Evolutionary conservation across 2,329 filamentous ascomycete species (phyloP), one percentile per base, ranked within the genome.

Genomic region (Fusarium chlamydosporum): DNA sequence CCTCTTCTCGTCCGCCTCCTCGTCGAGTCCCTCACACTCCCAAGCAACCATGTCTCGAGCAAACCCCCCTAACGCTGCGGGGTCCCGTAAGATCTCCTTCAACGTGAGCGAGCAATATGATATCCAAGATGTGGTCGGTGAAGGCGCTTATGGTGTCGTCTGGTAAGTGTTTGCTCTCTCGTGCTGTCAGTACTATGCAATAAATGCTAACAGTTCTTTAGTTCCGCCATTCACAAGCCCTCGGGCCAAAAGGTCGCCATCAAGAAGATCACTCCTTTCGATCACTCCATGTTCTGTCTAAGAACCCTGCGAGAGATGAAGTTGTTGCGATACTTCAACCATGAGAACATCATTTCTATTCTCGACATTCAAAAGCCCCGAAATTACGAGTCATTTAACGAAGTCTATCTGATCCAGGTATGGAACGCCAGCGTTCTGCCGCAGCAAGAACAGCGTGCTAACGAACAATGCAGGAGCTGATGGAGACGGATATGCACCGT

Each of bases 401-500:
- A 99, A 82, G 96, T 99, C 67, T 99, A 99, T 80, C 90, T 99
- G 74, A 98, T 99, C 74, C 96, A 98, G 86, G 94, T 97, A 84
- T 59, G 84, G 70, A 27, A 50, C 20, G 8, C 55, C 52, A 35
- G 31, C 47, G 26, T 50, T 31, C n/a, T 33, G 42, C 45, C 42
- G 42, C 52, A 51, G 56, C 20, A n/a, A 34, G 38, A 33, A 45
- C 13, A 34, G 53, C 34, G 45, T 35, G 40, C 68, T 72, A 65
- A 70, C 48, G 3, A 29, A 10, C 37, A 40, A 37, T 66, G 3
- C 67, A 97, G 93, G 94, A 97, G 82, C 88, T 99, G 75, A 99
- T 99, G 96, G 96, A 99, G 84, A 99, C 96, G 47, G 96, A 99
- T 78, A 99, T 99, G 96, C 96, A 99, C 81, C 90, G 96, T 72